phyloP scores from a whole-genome alignment of 257 asterid genomes.

The Solanum clarkiae region DNA sequence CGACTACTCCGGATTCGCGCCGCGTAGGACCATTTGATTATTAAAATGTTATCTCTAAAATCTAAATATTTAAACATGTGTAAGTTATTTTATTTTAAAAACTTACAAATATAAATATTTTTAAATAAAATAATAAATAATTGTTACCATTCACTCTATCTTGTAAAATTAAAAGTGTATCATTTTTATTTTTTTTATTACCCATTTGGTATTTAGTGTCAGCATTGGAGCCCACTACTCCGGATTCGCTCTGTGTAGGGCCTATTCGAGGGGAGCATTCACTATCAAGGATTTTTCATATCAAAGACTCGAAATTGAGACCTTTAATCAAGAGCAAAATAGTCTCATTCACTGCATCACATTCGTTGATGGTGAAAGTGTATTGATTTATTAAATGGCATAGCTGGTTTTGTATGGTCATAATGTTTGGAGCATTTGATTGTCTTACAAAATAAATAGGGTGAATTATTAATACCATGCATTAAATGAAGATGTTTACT shows the following conservation, averaged over 20 bases:
- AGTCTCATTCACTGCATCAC: too few species aligned
- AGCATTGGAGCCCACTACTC: too few species aligned
- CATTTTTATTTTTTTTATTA: too few species aligned
- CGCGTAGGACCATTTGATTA: background rate
- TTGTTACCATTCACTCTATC: background rate
- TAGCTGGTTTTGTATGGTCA: background rate
- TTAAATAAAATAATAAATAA: background rate
- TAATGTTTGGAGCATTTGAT: background rate
- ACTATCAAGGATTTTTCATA: too few species aligned
- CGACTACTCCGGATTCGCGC: too few species aligned
- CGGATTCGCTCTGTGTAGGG: too few species aligned
- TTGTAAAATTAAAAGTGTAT: background rate
- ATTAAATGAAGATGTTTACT: background rate
- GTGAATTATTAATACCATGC: background rate
- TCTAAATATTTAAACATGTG: background rate
- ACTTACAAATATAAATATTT: background rate
- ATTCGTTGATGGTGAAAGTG: background rate
- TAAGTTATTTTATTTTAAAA: background rate
- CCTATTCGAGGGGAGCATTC: too few species aligned
- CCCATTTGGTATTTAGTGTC: too few species aligned
- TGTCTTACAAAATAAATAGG: background rate
- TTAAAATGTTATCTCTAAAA: background rate
- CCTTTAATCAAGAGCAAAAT: too few species aligned
- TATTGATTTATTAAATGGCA: background rate
- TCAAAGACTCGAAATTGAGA: too few species aligned